Conservation (phyloP, 225 moss, liverwort and hornwort species). For the Pseudisothecium myosuroides region DNA sequence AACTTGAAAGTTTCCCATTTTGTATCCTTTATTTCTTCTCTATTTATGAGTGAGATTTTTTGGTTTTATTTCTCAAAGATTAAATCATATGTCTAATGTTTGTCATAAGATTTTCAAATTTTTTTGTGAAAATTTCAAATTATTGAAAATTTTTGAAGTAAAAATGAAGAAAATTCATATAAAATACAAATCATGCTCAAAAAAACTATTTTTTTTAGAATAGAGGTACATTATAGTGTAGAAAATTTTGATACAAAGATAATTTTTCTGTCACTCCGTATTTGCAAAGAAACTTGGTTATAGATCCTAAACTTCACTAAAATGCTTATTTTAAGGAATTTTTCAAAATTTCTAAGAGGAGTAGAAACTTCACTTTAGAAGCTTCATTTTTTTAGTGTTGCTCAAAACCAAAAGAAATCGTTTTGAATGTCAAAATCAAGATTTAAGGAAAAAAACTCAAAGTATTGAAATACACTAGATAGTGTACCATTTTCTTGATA, state of each 20-base stretch:
- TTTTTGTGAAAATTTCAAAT: background rate
- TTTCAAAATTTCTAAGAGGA: background rate
- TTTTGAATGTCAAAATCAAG: background rate
- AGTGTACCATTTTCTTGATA: background rate
- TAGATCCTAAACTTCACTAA: background rate
- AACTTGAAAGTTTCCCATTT: too few relatives aligned
- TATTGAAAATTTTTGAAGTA: background rate
- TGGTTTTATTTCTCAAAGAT: background rate
- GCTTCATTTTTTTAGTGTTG: fast-evolving
- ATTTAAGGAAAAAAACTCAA: background rate
- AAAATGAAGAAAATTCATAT: background rate
- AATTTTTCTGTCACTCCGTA: fast-evolving
- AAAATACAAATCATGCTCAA: background rate
- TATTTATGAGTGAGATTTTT: background rate
- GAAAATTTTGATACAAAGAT: background rate
- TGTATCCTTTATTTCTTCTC: background rate
- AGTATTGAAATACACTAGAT: background rate
- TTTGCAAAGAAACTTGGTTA: fast-evolving
- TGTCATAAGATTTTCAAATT: background rate
- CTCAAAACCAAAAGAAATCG: fast-evolving
- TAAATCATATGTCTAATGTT: background rate
- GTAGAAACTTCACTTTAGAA: background rate
- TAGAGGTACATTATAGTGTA: fast-evolving
- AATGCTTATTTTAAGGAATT: background rate
- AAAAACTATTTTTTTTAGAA: background rate